Percentiles rank a stretch among this genome's conserved stretches.
These are phyloP conservation scores for Annona cherimola DNA, from an alignment of 164 flowering plant species.

Conservation along the genomic window DNA sequence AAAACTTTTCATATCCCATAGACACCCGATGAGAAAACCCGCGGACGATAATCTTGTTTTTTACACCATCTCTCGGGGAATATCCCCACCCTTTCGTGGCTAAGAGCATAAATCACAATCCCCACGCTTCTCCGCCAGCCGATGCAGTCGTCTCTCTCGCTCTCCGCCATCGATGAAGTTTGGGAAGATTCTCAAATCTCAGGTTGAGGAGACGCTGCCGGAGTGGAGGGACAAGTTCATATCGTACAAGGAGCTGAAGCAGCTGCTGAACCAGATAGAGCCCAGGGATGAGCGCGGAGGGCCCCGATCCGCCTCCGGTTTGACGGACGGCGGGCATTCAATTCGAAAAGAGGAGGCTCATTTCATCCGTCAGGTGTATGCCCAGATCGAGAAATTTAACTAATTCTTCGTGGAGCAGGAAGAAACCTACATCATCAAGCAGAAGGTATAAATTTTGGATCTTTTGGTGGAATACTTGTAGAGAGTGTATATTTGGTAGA, in stretches of 20 bases:
- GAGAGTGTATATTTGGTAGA: no score
- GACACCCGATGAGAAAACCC: no score
- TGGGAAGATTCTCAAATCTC: slow-evolving; percentile 79
- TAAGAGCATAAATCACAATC: neutral
- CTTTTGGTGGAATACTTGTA: no score
- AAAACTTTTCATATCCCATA: no score
- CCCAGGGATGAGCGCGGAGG: slow-evolving; percentile 29
- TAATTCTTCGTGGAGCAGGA: slow-evolving; percentile 79
- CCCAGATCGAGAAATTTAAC: slow-evolving; percentile 84
- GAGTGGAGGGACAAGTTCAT: slow-evolving; percentile 91
- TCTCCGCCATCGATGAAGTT: slow-evolving; percentile 51
- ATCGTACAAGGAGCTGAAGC: slow-evolving; percentile 83
- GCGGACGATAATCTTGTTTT: neutral
- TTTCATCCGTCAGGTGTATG: slow-evolving; percentile 58
- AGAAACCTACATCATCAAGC: slow-evolving; percentile 78
- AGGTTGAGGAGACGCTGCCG: slow-evolving; percentile 80
- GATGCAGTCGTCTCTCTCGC: neutral
- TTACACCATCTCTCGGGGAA: neutral
- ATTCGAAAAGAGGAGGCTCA: slow-evolving; percentile 60
- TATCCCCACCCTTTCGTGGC: neutral
- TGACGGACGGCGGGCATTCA: slow-evolving; percentile 13
- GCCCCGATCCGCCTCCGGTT: slow-evolving; percentile 23
- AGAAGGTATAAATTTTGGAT: no score
- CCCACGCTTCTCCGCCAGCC: neutral
- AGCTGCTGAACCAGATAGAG: slow-evolving; percentile 50